Conservation (phyloP, 805 yeast genomes). For the Lachancea sp. region DNA sequence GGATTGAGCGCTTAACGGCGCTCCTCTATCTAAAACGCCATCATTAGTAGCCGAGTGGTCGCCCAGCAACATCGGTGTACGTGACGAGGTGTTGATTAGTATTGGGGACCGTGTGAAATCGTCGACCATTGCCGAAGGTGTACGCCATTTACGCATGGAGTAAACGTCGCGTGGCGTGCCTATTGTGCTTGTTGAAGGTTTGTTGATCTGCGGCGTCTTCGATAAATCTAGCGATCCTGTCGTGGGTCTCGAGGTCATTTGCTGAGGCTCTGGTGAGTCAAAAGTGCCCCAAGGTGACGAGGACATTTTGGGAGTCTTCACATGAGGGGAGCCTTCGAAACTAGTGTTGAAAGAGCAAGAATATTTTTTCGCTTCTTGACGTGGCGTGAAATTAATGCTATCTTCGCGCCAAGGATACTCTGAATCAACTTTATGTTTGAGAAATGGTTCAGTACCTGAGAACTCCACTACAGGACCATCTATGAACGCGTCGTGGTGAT, state of each 20-base stretch:
- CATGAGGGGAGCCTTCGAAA: slow-evolving; percentile 28
- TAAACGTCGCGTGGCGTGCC: slow-evolving; percentile 19
- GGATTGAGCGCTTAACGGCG: neutral
- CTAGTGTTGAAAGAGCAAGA: slow-evolving; percentile 32
- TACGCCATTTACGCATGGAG: slow-evolving; percentile 28
- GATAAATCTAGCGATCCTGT: slow-evolving; percentile 2
- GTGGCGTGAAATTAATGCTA: neutral
- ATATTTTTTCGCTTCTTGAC: slow-evolving; percentile 18
- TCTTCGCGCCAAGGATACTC: neutral
- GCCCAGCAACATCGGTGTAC: slow-evolving; percentile 5
- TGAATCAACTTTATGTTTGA: neutral
- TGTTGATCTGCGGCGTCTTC: slow-evolving; percentile 6
- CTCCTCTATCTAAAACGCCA: neutral
- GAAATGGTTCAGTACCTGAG: neutral
- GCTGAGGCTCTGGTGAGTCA: slow-evolving; percentile 3
- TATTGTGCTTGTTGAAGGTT: neutral
- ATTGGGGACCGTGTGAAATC: slow-evolving; percentile 30
- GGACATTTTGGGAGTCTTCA: neutral
- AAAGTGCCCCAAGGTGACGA: slow-evolving; percentile 2
- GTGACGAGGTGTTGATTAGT: slow-evolving; percentile 2
- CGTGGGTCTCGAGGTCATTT: neutral
- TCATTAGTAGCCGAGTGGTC: slow-evolving; percentile 9
- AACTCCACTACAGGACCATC: neutral
- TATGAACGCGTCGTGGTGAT: slow-evolving; percentile 6
- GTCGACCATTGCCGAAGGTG: slow-evolving; percentile 31